phyloP scores from a whole-genome alignment of 495 filamentous ascomycete genomes.

The Alectoria sarmentosa region DNA sequence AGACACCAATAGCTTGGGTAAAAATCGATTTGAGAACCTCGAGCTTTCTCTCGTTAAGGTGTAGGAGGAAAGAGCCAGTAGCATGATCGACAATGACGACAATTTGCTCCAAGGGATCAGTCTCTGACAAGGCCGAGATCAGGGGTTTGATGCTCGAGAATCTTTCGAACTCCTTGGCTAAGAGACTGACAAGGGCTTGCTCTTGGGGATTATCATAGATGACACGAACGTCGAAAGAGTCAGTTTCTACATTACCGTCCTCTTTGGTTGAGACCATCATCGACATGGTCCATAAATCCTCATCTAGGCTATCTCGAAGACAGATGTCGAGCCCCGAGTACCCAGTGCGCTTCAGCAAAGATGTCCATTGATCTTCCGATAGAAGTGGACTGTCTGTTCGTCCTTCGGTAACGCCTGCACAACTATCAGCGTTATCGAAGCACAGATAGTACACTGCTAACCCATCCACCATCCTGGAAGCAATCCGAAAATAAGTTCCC shows the following conservation, averaged over 20 bases:
- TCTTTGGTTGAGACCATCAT: slow-evolving; percentile 16
- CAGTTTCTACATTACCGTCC: neutral
- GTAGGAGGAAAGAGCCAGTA: neutral
- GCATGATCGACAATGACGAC: neutral
- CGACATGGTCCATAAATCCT: slow-evolving; percentile 7
- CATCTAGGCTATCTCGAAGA: slow-evolving; percentile 18
- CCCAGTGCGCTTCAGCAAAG: slow-evolving; percentile 16
- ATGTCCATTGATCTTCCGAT: slow-evolving; percentile 17
- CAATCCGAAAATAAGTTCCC: slow-evolving; percentile 18
- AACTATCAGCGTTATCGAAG: neutral
- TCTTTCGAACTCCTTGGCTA: neutral
- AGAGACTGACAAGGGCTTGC: neutral
- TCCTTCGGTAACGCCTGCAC: slow-evolving; percentile 8
- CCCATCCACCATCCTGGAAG: slow-evolving; percentile 30
- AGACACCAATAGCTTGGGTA: neutral
- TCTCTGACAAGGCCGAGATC: neutral
- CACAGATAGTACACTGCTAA: neutral
- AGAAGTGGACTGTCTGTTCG: slow-evolving; percentile 12
- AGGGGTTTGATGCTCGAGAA: neutral
- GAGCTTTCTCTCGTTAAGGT: slow-evolving; percentile 1
- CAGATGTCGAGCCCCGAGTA: slow-evolving; percentile 22
- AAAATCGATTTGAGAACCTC: slow-evolving; percentile 1
- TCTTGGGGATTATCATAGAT: slow-evolving; percentile 7
- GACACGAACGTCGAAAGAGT: neutral
- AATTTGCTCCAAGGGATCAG: neutral